phyloP scores from a whole-genome alignment of 345 rosid genomes.

The Murraya paniculata region DNA sequence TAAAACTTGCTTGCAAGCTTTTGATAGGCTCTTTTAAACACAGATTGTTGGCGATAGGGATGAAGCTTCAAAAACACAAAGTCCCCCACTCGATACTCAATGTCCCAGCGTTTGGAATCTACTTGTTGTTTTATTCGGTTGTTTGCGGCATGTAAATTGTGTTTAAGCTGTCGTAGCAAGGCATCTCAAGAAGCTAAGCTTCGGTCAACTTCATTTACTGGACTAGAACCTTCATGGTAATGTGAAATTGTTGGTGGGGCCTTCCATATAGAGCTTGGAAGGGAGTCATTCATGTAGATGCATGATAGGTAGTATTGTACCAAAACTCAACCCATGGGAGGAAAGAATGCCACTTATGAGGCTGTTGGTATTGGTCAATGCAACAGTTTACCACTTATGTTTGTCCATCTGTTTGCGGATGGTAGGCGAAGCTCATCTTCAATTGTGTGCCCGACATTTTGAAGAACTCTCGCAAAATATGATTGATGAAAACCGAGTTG shows the following conservation, averaged over 20 bases:
- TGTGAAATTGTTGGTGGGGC: neutral
- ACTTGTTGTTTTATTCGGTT: conserved; percentile 7
- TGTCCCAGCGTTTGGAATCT: neutral
- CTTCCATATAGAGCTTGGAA: too few species aligned
- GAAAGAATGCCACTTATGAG: too few species aligned
- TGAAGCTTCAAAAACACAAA: neutral
- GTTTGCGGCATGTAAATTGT: neutral
- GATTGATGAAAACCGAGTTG: neutral
- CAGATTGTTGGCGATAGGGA: neutral
- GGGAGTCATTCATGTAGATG: too few species aligned
- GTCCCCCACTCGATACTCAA: neutral
- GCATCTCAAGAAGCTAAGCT: neutral
- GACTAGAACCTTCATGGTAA: neutral
- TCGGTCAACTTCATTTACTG: neutral
- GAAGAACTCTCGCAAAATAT: neutral
- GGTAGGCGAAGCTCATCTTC: too few species aligned
- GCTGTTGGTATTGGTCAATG: too few species aligned
- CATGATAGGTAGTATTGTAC: too few species aligned
- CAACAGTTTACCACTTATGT: too few species aligned
- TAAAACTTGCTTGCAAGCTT: neutral
- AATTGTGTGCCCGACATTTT: neutral
- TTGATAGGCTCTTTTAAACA: neutral
- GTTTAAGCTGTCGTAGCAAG: neutral
- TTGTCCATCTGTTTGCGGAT: too few species aligned
- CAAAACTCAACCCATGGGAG: too few species aligned